Base-by-base conservation (phyloP, 2,329 filamentous ascomycete species). In the Colletotrichum navitas region DNA sequence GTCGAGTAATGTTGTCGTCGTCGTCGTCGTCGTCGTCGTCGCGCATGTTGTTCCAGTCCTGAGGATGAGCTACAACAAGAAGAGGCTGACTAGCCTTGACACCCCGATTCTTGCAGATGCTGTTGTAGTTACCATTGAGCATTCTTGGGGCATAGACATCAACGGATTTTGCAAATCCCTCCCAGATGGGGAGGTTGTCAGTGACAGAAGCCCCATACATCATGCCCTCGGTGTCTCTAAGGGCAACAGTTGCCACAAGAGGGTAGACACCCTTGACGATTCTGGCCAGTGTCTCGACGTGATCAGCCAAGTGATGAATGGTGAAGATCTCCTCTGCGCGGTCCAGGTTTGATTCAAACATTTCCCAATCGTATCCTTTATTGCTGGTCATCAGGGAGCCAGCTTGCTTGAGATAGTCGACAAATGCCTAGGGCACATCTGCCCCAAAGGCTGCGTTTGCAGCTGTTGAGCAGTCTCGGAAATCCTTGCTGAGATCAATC, bases 301-400 rank as follows among this genome's bases (percentile, higher is more conserved):
- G 58, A 1, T 4, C 29, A 2, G 61, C 24, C 0, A 59, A 21
- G 16, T 45, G 36, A 29, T 49, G 49, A 3, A 47, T 39, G 2
- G 43, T 64, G 55, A 65, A 69, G 3, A 60, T 18, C 36, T 61
- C 55, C 4, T 65, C 61, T 4, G 61, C 26, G 7, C 6, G 11
- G 8, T 45, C 34, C 1, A 36, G 7, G 7, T 3, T 21, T 1
- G 18, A 8, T 6, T 26, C 47, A 18, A 65, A 69, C 39, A 2
- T 55, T 6, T 47, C 29, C 55, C 67, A 56, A 7, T 26, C 21
- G 5, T 55, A 41, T 10, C 1, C 12, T 2, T 43, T 32, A 5
- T 41, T n/a, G 18, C 34, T 3, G 21, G 18, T 51, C 47, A 32
- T 21, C 10, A 7, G 5, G 11, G 34, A 43, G 10, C 24, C 65